Evolutionary conservation across 176 grass and related monocot species (phyloP), one percentile per base, ranked within the genome.

Genomic region (Oryza coarctata): DNA sequence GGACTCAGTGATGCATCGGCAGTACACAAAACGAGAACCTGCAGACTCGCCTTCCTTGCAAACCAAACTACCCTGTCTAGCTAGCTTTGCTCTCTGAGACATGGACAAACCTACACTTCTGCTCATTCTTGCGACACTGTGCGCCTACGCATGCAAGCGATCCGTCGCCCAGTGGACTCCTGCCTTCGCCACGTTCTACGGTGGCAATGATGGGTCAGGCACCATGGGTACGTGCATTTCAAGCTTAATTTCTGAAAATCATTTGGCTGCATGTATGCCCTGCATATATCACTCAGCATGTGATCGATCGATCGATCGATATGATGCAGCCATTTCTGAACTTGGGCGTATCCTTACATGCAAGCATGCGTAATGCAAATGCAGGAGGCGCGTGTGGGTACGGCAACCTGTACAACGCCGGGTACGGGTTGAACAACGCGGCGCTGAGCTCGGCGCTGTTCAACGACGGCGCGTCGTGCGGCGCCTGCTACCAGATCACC

Each of bases 341-440:
- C 23, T 47, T 45, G 6, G 14, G 35, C 35, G 35, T 36, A 36
- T 33, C 4, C 32, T 33, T 33, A 6, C 6, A 6, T 36, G 5
- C 35, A 6, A 5, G 35, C 0, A 33, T 29, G 11, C 18, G 25
- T 5, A 12, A 22, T 33, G 12, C 26, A 31, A 36, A 27, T n/a
- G 74, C 68, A 93, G 86, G 83, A 6, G 88, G 92, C 18, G 92
- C 88, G 31, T 94, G 92, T 25, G 92, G 92, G 33, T 94, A 91
- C 9, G 83, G 80, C 11, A 86, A 94, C 76, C 40, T 94, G 75
- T 91, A 91, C 70, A 91, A 49, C 68, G 61, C 76, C 25, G 91
- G 91, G 14, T 94, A 94, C 20, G 88, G 88, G 6, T 5, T 38
- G 5, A 44, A 44, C 39, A 45, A 40, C 25, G 70, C 70, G 11